Percentiles rank a stretch among this genome's conserved stretches.
Conservation (phyloP, 352 stramenopile genomes). For the Phytophthora kernoviae region DNA sequence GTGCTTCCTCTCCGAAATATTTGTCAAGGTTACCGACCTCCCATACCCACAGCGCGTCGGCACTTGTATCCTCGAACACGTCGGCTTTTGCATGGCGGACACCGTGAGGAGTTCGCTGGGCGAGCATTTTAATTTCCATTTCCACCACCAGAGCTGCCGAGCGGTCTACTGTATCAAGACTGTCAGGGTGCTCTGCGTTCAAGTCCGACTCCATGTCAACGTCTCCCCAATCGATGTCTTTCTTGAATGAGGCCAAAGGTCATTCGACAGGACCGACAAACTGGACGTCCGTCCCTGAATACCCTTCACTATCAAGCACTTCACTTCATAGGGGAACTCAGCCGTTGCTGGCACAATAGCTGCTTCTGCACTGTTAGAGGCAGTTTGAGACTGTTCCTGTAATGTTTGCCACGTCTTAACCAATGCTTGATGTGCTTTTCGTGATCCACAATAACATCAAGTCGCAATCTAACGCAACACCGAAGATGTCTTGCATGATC, state of each 20-base stretch:
- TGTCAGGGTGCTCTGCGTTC: conserved; percentile 4
- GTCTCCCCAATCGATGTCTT: conserved; percentile 14
- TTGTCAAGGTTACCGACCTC: conserved; percentile 80
- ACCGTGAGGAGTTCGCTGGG: conserved; percentile 75
- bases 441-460: conserved; percentile 35
- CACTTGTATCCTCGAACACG: conserved; percentile 80
- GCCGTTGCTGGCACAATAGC: conserved; percentile 15
- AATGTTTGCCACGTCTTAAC: conserved; percentile 35
- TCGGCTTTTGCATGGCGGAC: conserved; percentile 71
- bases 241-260: conserved; percentile 43
- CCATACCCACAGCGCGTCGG: conserved; percentile 83
- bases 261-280: conserved; percentile 43
- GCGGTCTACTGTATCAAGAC: conserved; percentile 17
- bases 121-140: conserved; percentile 90
- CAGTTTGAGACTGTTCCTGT: conserved; percentile 12
- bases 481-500: conserved; percentile 81
- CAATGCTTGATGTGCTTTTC: conserved; percentile 19
- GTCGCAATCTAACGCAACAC: conserved; percentile 56
- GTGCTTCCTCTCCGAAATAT: conserved; percentile 67
- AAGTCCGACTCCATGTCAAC: conserved; percentile 6
- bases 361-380: conserved; percentile 21
- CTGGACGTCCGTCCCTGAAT: conserved; percentile 46
- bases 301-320: conserved; percentile 56
- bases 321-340: conserved; percentile 50
- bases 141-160: conserved; percentile 50